Evolutionary conservation across 495 filamentous ascomycete species (phyloP), one percentile per base, ranked within the genome.

Genomic region (Bombardia bombarda): DNA sequence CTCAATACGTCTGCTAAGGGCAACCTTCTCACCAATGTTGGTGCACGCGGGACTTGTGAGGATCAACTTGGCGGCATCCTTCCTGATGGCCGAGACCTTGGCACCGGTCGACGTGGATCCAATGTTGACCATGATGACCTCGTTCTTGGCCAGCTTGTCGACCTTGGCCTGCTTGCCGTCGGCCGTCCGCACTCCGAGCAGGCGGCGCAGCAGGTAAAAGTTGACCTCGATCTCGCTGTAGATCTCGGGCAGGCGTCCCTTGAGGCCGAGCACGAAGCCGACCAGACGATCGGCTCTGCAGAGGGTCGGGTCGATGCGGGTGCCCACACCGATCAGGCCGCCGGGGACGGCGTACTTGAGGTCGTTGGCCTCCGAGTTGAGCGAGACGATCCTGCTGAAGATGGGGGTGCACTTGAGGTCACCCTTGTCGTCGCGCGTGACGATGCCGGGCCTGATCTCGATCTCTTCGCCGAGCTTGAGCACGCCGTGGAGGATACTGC

Each of bases 111-210:
- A 90, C 12, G 90, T 95, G 20, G 87, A 93, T 43, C 92, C 92
- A 58, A 98, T 96, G 74, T 98, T 98, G 45, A 98, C 92, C 90
- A 98, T 96, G 56, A 90, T 84, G 53, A 97, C 87, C 65, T 98
- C 92, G 61, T 93, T 94, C 82, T 97, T 97, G 32, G 88, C 70
- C 32, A 98, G 74, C 72, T 98, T 98, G 43, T 86, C 87, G 46
- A 98, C 92, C 83, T 97, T 98, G 47, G 88, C 90, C 67, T 97
- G 93, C 76, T 97, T 98, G 56, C 92, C 92, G 53, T 98, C 92
- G 42, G 93, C 88, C 20, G 90, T 93, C 70, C 93, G 90, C 46
- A 98, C 93, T 80, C 92, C 92, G 41, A 98, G 76, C 33, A 98
- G 77, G 49, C 92, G 79, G 48, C 90, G 84, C 24, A 98, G 79